Percentiles rank a stretch among this genome's conserved stretches.
phyloP scores from a whole-genome alignment of 495 filamentous ascomycete species.

The Penicillium cataractarum region DNA sequence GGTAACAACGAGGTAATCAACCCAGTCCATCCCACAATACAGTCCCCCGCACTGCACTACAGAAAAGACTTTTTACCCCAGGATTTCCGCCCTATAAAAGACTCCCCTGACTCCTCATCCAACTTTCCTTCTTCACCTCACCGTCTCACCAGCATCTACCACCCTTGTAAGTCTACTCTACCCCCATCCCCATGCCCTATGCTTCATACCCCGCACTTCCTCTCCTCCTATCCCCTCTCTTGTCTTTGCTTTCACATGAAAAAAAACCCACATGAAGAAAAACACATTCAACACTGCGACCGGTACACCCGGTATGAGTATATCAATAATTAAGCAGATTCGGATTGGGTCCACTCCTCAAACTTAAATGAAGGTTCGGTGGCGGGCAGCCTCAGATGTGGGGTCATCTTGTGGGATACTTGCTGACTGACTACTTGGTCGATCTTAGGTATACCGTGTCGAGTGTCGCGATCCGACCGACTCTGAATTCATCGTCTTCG shows the following conservation, averaged over 20 bases:
- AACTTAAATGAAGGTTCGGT: not conserved
- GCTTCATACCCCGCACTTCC: not conserved
- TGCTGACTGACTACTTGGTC: not conserved
- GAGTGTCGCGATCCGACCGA: no score
- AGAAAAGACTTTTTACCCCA: no score
- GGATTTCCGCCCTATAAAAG: not conserved
- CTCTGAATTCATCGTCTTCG: no score
- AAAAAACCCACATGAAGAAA: not conserved
- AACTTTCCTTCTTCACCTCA: not conserved
- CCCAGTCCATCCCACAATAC: no score
- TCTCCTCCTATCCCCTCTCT: not conserved
- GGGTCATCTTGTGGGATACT: no score
- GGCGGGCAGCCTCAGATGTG: not conserved
- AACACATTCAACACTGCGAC: not conserved
- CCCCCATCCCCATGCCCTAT: not conserved
- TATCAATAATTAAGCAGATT: constrained; percentile 3
- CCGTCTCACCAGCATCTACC: not conserved
- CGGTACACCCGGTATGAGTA: not conserved
- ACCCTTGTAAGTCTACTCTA: not conserved
- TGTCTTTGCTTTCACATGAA: not conserved
- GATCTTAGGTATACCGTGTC: not conserved
- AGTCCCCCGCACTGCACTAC: no score
- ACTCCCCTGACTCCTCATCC: not conserved
- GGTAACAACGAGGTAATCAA: not conserved
- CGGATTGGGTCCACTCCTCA: constrained; percentile 1